Evolutionary conservation across 441 rosid species (phyloP).

Genomic region (Francoa sonchifolia): DNA sequence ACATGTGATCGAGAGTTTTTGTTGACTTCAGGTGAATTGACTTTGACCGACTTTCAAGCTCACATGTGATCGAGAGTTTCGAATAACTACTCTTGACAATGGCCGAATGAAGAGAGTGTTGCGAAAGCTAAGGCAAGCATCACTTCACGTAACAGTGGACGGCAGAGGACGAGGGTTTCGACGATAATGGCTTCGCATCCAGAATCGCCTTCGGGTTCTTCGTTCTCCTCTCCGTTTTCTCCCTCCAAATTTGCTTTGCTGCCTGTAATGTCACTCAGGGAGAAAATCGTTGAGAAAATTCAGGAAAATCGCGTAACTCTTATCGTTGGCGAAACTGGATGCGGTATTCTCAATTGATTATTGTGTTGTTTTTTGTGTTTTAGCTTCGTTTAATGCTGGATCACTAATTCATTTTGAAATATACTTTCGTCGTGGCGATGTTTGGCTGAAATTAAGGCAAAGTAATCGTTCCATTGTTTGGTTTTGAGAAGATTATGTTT

Average conservation of each 20-base stretch:
- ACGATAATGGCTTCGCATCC: constrained; percentile 42
- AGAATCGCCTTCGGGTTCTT: constrained; percentile 31
- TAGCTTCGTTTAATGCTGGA: neutral
- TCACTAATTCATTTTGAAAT: neutral
- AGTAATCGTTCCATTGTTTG: too few species aligned
- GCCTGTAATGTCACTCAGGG: constrained; percentile 53
- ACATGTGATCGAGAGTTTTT: too few species aligned
- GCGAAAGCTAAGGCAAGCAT: too few species aligned
- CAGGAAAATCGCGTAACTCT: constrained; percentile 88
- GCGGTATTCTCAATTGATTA: constrained; percentile 37
- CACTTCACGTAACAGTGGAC: too few species aligned
- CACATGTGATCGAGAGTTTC: too few species aligned
- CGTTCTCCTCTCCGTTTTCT: constrained; percentile 27
- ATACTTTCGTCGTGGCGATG: too few species aligned
- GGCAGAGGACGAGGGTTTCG: constrained; percentile 8
- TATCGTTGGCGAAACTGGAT: constrained; percentile 87
- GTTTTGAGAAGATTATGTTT: too few species aligned
- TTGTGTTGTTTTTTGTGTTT: neutral
- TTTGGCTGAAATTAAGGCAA: too few species aligned
- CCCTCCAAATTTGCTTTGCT: constrained; percentile 49
- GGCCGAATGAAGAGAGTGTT: too few species aligned
- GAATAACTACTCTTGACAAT: too few species aligned
- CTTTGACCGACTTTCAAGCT: too few species aligned
- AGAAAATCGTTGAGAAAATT: constrained; percentile 68
- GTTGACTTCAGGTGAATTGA: too few species aligned